Evolutionary conservation across 495 filamentous ascomycete species (phyloP).

Genomic region (Talaromyces thailandensis): DNA sequence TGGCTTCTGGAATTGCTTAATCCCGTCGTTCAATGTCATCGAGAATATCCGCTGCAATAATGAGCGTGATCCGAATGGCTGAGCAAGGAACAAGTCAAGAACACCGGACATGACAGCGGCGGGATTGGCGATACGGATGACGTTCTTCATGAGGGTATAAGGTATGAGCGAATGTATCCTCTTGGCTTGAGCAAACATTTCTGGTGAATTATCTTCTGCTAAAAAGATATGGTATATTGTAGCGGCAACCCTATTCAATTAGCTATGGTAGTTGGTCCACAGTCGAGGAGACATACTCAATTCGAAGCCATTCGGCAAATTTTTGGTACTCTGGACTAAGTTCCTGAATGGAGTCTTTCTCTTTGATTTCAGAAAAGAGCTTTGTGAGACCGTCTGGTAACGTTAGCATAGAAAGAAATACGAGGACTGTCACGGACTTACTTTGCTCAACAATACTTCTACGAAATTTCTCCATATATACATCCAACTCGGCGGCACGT

Average conservation of each 20-base stretch:
- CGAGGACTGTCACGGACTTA: constrained; percentile 32
- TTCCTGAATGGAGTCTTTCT: constrained; percentile 77
- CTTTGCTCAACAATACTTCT: constrained; percentile 68
- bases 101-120: constrained; percentile 91
- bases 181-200: constrained; percentile 89
- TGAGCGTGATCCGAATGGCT: constrained; percentile 83
- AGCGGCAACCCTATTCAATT: constrained; percentile 58
- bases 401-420: constrained; percentile 11
- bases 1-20: constrained; percentile 69
- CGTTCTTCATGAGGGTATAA: constrained; percentile 88
- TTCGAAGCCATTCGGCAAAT: constrained; percentile 96
- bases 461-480: constrained; percentile 89
- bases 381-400: constrained; percentile 73
- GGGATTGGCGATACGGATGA: constrained; percentile 91
- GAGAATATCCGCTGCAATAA: constrained; percentile 89
- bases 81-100: constrained; percentile 88
- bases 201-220: constrained; percentile 94
- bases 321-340: constrained; percentile 93
- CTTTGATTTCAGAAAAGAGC: constrained; percentile 84
- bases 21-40: constrained; percentile 84
- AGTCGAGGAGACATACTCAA: constrained; percentile 48
- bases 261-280: not conserved
- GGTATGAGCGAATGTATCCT: constrained; percentile 89
- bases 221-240: constrained; percentile 97
- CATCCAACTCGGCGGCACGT: constrained; percentile 84